Percentiles rank a stretch among this genome's conserved stretches.
Evolutionary conservation across 1,139 yeast species (phyloP).

Genomic region (Schwanniomyces etchellsii): DNA sequence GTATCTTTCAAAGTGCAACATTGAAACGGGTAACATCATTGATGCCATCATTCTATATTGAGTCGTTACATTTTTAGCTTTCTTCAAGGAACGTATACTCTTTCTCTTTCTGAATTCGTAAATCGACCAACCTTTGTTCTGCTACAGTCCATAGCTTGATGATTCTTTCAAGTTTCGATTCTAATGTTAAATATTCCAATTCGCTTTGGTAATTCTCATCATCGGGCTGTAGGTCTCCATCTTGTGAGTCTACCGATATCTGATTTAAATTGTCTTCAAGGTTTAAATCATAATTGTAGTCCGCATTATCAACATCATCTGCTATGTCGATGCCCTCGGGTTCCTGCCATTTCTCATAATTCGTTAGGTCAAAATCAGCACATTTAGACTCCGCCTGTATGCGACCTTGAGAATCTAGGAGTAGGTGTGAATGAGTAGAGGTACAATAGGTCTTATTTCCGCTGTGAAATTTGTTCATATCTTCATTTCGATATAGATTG

Average conservation of each 20-base stretch:
- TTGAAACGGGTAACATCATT: slow-evolving; percentile 63
- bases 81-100: slow-evolving; percentile 14
- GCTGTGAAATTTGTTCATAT: slow-evolving; percentile 3
- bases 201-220: slow-evolving; percentile 17
- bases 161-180: slow-evolving; percentile 50
- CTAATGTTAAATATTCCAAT: slow-evolving; percentile 22
- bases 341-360: slow-evolving; percentile 4
- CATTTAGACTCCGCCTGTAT: slow-evolving; percentile 8
- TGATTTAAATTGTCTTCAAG: slow-evolving; percentile 8
- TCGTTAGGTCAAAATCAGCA: slow-evolving; percentile 13
- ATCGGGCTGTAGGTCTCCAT: slow-evolving; percentile 4
- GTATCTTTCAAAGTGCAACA: slow-evolving; percentile 54
- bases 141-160: slow-evolving; percentile 60
- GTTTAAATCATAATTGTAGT: slow-evolving; percentile 6
- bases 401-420: too few relatives aligned
- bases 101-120: slow-evolving; percentile 30
- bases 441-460: neutral
- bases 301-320: slow-evolving; percentile 7
- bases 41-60: slow-evolving; percentile 35
- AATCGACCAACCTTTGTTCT: slow-evolving; percentile 43
- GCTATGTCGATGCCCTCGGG: slow-evolving; percentile 9
- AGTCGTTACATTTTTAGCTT: slow-evolving; percentile 4
- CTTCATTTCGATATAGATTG: slow-evolving; percentile 15
- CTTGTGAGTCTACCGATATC: slow-evolving; percentile 8
- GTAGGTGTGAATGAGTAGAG: neutral